A percentile compares a stretch with the other conserved stretches of the same genome.
These are phyloP conservation scores for Leptomonas pyrrhocoris DNA, from an alignment of 208 protist genomes.

Conservation along the genomic window DNA sequence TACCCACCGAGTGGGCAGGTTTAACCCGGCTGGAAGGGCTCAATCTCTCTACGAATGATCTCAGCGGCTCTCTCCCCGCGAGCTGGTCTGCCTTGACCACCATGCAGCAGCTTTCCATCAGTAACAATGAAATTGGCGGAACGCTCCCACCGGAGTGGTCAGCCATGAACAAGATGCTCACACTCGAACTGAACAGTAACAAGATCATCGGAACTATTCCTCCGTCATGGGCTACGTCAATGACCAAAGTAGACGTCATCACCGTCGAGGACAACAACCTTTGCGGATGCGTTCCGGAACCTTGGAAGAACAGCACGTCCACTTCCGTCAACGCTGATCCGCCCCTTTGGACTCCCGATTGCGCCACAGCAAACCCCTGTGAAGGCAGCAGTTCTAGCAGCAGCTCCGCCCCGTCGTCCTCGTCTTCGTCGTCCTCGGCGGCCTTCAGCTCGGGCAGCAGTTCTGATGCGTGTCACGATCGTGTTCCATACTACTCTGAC, in stretches of 20 bases:
- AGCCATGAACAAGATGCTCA: background rate
- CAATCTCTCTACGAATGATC: conserved; percentile 7
- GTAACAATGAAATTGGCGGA: conserved; percentile 9
- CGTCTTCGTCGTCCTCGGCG: background rate
- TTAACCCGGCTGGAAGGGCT: background rate
- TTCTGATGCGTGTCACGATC: no score
- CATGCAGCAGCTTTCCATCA: conserved; percentile 11
- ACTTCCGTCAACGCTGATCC: background rate
- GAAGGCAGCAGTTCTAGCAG: conserved; percentile 4
- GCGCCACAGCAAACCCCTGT: background rate
- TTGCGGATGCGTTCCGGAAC: conserved; percentile 1
- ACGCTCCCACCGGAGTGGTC: conserved; percentile 12
- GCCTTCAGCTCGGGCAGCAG: background rate
- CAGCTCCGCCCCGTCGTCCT: conserved; percentile 4
- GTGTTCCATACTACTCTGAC: no score
- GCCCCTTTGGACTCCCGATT: background rate
- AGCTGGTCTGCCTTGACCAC: conserved; percentile 18
- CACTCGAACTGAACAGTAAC: conserved; percentile 3
- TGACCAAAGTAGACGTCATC: background rate
- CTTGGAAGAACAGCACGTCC: background rate
- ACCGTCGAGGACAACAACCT: background rate
- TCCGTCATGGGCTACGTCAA: background rate
- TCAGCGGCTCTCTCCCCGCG: conserved; percentile 16
- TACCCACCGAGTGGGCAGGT: conserved; percentile 1
- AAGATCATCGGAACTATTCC: conserved; percentile 2